Base-by-base conservation (phyloP, 345 rosid species). In the Ceriops decandra region DNA sequence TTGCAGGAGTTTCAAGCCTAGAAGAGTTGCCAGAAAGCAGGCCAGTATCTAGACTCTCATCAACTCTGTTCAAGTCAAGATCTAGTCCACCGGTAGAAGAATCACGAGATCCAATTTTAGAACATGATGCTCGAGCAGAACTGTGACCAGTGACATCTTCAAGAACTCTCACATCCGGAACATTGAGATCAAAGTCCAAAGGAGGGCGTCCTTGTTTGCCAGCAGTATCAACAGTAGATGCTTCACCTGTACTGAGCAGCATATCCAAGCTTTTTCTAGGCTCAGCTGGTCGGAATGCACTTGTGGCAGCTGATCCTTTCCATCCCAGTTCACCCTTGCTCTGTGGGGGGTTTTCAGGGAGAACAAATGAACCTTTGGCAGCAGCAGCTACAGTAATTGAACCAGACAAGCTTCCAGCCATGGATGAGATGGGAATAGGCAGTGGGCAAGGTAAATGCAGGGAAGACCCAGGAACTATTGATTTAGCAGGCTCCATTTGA, bases 281-380 rank as follows among this genome's bases (percentile, higher is more conserved):
- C 78, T 88, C 98, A 63, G 98, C 96, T 26, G 98, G 98, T 13
- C 98, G 83, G 79, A 93, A 93, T 16, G 98, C 98, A 79, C 98
- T 93, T 24, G 98, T 93, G 56, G 98, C 98, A 1, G 97, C 98
- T 28, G 97, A 89, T 61, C 98, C 98, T 82, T 88, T 93, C 98
- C 98, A 93, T 52, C 98, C 97, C 81, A 89, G 79, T 66, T 76
- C 80, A 33, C 80, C 89, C 80, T 84, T 93, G 60, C 79, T 80
- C 78, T 79, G 85, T 71, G 91, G 69, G 15, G 88, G 69, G 69
- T 93, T 87, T n/a, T 86, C 88, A 16, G 86, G 92, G 3, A 92
- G 97, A 54, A 89, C 84, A 85, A 93, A 93, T 2, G 90, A 74
- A 57, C 96, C 86, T 71, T 93, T 93, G 31, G 97, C 95, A 68